Base-by-base conservation (phyloP, 2,329 filamentous ascomycete genomes). In the Knoxdaviesia capensis region DNA sequence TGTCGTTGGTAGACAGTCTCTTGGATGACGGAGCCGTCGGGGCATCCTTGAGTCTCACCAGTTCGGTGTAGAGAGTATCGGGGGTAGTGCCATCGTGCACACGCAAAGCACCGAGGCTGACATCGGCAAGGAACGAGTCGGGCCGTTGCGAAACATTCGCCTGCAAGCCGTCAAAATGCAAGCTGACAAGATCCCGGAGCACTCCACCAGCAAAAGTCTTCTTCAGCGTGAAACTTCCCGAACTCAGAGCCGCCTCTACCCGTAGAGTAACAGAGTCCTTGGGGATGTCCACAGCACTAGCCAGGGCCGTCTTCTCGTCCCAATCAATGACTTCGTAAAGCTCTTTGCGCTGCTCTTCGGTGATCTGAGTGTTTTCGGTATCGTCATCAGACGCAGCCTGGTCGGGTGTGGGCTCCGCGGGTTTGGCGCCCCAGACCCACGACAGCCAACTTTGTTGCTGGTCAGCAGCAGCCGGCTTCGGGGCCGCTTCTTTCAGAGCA, bases 311-410 rank as follows among this genome's bases (percentile, higher is more conserved):
- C 64, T 94, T 96, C 59, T 99, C 90, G 47, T 98, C 84, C 78
- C 88, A 99, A 52, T 96, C 90, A 52, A 99, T 99, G 40, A 85
- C 92, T 50, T 92, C 80, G 57, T 96, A 98, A 7, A 99, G 71
- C 59, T 98, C 88, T 56, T 96, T 86, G 36, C 88, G 79, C 56
- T 99, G 87, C 58, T 96, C 79, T 47, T 98, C 90, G 0, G 84
- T 92, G 69, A 98, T 93, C 45, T 85, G 74, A 0, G 78, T 83
- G 47, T 87, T 81, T 50, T 92, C 80, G 4, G 77, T 59, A 39
- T 61, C 62, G 39, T 64, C 68, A 38, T 81, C 68, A 20, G 20
- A 20, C 20, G 20, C 20, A 36, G 81, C 70, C 41, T 78, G 67
- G 35, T 45, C 41, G 6, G 41, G 36, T 28, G 39, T 8, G 2